These are phyloP conservation scores for Fistulina hepatica DNA, from an alignment of 1,284 basidiomycete genomes.

Conservation along the genomic window DNA sequence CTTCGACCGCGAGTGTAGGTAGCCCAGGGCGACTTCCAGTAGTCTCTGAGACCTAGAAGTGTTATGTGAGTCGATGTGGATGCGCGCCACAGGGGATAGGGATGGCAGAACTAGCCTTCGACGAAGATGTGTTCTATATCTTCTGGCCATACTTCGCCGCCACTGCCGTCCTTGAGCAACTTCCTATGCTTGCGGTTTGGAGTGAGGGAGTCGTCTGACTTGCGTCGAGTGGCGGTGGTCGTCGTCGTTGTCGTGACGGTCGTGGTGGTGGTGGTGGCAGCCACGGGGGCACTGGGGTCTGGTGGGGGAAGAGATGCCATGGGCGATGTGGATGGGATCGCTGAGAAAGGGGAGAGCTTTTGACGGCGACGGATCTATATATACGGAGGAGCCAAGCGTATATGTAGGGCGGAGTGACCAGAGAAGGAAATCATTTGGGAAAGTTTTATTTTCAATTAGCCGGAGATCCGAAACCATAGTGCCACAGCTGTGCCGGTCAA, in stretches of 20 bases:
- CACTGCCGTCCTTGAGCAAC: slow-evolving; percentile 68
- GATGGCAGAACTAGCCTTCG: background rate
- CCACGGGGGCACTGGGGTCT: background rate
- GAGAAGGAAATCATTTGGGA: too few relatives aligned
- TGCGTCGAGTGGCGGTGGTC: too few relatives aligned
- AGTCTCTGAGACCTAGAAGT: slow-evolving; percentile 50
- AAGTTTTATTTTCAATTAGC: too few relatives aligned
- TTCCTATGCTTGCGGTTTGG: slow-evolving; percentile 74
- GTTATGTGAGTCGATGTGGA: slow-evolving; percentile 2
- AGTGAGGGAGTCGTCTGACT: slow-evolving; percentile 44
- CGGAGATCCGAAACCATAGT: too few relatives aligned
- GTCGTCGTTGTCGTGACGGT: slow-evolving; percentile 23
- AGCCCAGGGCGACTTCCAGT: slow-evolving; percentile 70
- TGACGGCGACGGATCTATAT: too few relatives aligned
- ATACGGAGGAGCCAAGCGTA: background rate
- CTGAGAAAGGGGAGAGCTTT: too few relatives aligned
- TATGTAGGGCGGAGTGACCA: too few relatives aligned
- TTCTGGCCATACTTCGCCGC: slow-evolving; percentile 69
- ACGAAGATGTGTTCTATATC: slow-evolving; percentile 44
- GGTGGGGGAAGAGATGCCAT: background rate
- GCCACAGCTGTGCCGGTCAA: too few relatives aligned
- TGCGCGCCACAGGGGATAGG: too few relatives aligned
- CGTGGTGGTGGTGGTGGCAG: slow-evolving; percentile 17
- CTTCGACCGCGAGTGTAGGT: slow-evolving; percentile 66
- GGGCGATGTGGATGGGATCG: background rate